These are phyloP conservation scores for Pleurotus eryngii DNA, from an alignment of 768 basidiomycete species.

Conservation along the genomic window DNA sequence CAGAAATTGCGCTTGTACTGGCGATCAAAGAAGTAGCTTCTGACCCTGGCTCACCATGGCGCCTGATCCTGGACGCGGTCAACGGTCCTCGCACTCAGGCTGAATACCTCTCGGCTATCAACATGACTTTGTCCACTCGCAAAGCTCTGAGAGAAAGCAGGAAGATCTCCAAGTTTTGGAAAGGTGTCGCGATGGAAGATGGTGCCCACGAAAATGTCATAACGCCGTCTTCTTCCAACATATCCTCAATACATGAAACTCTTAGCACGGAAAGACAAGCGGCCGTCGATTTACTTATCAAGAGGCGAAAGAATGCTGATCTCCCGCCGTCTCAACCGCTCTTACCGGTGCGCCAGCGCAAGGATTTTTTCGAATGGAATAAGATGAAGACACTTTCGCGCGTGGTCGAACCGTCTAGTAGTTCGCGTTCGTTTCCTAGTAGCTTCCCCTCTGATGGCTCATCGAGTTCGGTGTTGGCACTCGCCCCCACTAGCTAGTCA, in stretches of 20 bases:
- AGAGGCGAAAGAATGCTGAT: conserved; percentile 17
- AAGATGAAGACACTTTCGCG: conserved; percentile 4
- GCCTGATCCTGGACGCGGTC: conserved; percentile 34
- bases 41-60: conserved; percentile 37
- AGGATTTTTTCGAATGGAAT: background rate
- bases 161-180: conserved; percentile 37
- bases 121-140: conserved; percentile 26
- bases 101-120: conserved; percentile 31
- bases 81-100: conserved; percentile 27
- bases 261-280: conserved; percentile 14
- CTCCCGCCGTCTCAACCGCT: conserved; percentile 8
- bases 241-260: conserved; percentile 14
- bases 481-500: conserved; percentile 17
- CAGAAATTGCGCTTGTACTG: conserved; percentile 40
- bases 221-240: conserved; percentile 19
- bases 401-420: conserved; percentile 1
- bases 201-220: conserved; percentile 7
- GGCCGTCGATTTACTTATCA: conserved; percentile 31
- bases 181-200: conserved; percentile 27
- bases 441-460: background rate
- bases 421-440: background rate
- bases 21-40: conserved; percentile 40
- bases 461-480: background rate
- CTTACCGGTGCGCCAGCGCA: background rate
- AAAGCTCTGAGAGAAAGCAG: conserved; percentile 28